These are phyloP conservation scores for Venturia oleaginea DNA, from an alignment of 2,329 filamentous ascomycete genomes.

Conservation along the genomic window DNA sequence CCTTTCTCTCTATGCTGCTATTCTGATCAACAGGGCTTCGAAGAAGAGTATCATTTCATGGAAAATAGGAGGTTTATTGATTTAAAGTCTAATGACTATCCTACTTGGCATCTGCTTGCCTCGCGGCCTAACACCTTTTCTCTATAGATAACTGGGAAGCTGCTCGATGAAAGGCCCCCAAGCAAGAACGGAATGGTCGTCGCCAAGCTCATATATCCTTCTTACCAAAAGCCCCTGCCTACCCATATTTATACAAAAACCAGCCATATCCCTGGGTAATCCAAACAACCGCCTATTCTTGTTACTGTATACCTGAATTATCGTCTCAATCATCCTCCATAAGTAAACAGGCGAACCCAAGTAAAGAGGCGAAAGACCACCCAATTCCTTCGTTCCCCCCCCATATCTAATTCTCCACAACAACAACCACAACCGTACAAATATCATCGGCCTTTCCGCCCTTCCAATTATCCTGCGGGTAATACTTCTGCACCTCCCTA, in stretches of 20 bases:
- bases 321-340: too few species aligned
- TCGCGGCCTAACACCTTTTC: background rate
- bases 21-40: too few species aligned
- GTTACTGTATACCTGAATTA: background rate
- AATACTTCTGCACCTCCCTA: conserved; percentile 83
- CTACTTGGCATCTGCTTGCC: too few species aligned
- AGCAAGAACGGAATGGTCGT: background rate
- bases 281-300: background rate
- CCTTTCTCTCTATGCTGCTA: too few species aligned
- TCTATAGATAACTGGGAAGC: too few species aligned
- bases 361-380: background rate
- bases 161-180: background rate
- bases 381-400: too few species aligned
- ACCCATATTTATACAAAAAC: background rate
- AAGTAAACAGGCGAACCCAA: background rate
- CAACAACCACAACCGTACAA: conserved; percentile 62
- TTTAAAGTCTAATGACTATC: too few species aligned
- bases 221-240: background rate
- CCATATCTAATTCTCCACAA: background rate
- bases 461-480: conserved; percentile 75
- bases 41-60: too few species aligned
- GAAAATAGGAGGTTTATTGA: too few species aligned
- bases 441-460: conserved; percentile 97
- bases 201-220: background rate
- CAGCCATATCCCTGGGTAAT: background rate